Base-by-base conservation (phyloP, 306 rosid species). In the Medicago arabica region DNA sequence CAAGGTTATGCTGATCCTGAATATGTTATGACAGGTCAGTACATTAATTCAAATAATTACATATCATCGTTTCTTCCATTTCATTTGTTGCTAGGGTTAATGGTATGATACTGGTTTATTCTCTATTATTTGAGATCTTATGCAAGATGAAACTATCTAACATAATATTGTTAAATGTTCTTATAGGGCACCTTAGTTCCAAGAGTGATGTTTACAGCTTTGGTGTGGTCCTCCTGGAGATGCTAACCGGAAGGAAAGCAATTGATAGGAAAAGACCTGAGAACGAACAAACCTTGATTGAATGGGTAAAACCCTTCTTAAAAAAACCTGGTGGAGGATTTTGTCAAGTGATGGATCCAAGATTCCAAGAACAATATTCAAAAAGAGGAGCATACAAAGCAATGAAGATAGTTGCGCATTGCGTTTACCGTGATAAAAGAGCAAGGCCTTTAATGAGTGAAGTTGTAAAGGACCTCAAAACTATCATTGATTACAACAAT, bases 151-250 rank as follows among this genome's bases (percentile, higher is more conserved):
- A 34, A 62, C 1, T 36, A 2, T 8, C 1, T 36, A 66, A 74
- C 46, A 63, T 19, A 3, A 55, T 77, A 17, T 62, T 61, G 31
- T 65, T 8, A 23, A 9, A 51, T 80, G 62, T 43, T 76, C 2
- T 69, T 14, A 60, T 81, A 92, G 97, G 97, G 12, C 91, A 83
- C 59, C 87, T 89, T 1, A 88, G 85, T 21, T 17, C 83, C 0
- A 92, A 86, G 75, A 92, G 95, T 21, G 91, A 89, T 68, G 93
- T 92, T 0, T 92, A 88, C 2, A 89, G 97, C 36, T 92, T 89
- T 21, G 93, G 96, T 1, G 86, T 92, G n/a, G 91, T 92, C 16
- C 51, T 92, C 0, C 86, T 92, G 2, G 97, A 92, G 67, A 51
- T 92, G 78, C 0, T 92, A 71, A 88, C 87, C 0, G 96, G 97